Percentiles rank a stretch among this genome's conserved stretches.
phyloP scores from a whole-genome alignment of 2,329 filamentous ascomycete species.

The Ceratocystis eucalypticola region DNA sequence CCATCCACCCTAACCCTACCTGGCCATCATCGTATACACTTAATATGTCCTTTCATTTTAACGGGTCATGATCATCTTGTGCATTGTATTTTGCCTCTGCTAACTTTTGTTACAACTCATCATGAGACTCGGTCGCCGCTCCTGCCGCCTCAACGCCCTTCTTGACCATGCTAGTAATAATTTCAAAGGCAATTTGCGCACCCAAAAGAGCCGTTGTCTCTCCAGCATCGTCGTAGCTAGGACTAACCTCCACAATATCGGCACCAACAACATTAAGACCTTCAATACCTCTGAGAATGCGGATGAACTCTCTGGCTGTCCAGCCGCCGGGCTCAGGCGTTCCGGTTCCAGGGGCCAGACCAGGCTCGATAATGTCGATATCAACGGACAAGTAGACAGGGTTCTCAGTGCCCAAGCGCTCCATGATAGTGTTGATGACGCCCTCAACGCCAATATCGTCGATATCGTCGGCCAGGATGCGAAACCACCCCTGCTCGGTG shows the following conservation, averaged over 20 bases:
- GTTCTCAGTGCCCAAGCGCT: conserved; percentile 55
- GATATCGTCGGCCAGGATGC: conserved; percentile 72
- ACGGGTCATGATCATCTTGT: not conserved
- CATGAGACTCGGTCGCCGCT: not conserved
- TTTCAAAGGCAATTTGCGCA: conserved; percentile 69
- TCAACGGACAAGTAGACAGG: conserved; percentile 71
- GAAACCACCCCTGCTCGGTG: conserved; percentile 56
- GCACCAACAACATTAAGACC: conserved; percentile 74
- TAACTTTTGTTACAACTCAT: conserved; percentile 4
- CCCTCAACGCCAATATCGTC: conserved; percentile 65
- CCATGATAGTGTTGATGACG: conserved; percentile 56
- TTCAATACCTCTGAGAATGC: conserved; percentile 70
- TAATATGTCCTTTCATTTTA: not conserved
- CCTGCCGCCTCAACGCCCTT: conserved; percentile 22
- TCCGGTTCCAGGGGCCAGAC: conserved; percentile 56
- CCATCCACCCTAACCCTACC: not conserved
- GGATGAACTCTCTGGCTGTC: conserved; percentile 77
- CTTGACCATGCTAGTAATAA: conserved; percentile 64
- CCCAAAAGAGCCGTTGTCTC: conserved; percentile 68
- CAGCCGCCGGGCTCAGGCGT: conserved; percentile 85
- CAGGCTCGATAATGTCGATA: conserved; percentile 74
- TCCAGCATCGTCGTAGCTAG: conserved; percentile 63
- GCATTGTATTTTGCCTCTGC: not conserved
- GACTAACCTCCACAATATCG: conserved; percentile 78
- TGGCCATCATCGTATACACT: too few species aligned